Evolutionary conservation across 371 early-diverging fungal genomes (phyloP).

Genomic region (Batrachochytrium dendrobatidis): DNA sequence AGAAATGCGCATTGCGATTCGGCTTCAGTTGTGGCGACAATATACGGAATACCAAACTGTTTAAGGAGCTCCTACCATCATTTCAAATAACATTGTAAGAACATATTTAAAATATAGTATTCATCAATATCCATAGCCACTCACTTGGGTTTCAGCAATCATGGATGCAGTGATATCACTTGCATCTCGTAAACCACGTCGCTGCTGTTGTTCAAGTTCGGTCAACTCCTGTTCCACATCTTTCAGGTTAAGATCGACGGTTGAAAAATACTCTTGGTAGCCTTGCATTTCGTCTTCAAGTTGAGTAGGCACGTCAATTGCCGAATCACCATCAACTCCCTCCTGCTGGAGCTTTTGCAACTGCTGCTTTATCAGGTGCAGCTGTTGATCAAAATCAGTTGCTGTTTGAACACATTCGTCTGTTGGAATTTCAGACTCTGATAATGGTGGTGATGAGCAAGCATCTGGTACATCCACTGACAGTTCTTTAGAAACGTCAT

Average conservation of each 20-base stretch:
- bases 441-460: neutral
- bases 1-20: conserved; percentile 96
- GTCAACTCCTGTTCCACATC: conserved; percentile 13
- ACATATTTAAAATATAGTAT: neutral
- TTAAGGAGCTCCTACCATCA: conserved; percentile 55
- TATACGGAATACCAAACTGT: conserved; percentile 93
- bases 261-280: conserved; percentile 14
- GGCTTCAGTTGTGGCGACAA: conserved; percentile 95
- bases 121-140: conserved; percentile 2
- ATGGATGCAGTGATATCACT: neutral
- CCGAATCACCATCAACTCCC: conserved; percentile 14
- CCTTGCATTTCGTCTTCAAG: conserved; percentile 44
- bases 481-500: neutral
- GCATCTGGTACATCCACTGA: neutral
- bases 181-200: conserved; percentile 2
- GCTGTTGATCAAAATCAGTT: too few relatives aligned
- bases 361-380: neutral
- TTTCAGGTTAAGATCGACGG: neutral
- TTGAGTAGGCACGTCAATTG: conserved; percentile 12
- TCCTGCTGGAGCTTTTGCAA: neutral
- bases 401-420: too few relatives aligned
- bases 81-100: neutral
- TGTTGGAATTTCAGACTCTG: neutral
- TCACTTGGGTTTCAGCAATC: neutral
- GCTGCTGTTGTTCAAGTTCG: neutral